Percentiles rank a stretch among this genome's conserved stretches.
Evolutionary conservation across 257 asterid genomes (phyloP).

Genomic region (Solanum bulbocastanum): DNA sequence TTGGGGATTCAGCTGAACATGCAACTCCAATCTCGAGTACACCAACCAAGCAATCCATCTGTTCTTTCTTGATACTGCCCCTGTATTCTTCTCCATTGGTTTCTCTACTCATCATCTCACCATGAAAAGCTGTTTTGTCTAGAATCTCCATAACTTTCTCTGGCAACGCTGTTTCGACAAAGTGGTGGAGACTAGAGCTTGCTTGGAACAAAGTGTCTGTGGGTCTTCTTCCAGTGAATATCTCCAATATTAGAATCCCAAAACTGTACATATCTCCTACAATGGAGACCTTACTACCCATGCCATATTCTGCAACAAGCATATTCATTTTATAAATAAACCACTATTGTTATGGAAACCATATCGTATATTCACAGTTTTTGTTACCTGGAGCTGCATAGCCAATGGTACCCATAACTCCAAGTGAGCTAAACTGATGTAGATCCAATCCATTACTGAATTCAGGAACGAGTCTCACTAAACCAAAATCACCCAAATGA

Average conservation of each 20-base stretch:
- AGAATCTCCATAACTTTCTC: conserved; percentile 7
- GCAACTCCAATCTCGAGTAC: conserved; percentile 4
- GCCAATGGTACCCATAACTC: conserved; percentile 36
- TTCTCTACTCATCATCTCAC: background rate
- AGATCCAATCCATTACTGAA: background rate
- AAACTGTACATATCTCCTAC: conserved; percentile 29
- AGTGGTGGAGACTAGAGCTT: conserved; percentile 12
- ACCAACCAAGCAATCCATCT: conserved; percentile 1
- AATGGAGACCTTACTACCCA: conserved; percentile 10
- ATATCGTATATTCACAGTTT: background rate
- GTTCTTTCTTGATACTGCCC: background rate
- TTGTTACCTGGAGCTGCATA: conserved; percentile 45
- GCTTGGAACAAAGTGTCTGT: conserved; percentile 10
- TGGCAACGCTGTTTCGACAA: conserved; percentile 3
- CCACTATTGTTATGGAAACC: background rate
- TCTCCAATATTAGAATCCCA: conserved; percentile 28
- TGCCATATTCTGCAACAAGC: conserved; percentile 24
- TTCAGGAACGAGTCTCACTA: conserved; percentile 22
- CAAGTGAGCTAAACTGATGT: conserved; percentile 26
- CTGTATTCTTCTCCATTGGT: background rate
- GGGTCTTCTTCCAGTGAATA: conserved; percentile 30
- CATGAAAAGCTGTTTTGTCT: conserved; percentile 12
- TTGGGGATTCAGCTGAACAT: conserved; percentile 13
- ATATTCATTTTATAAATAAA: background rate
- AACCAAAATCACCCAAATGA: conserved; percentile 42